phyloP scores from a whole-genome alignment of 768 basidiomycete species.

The Collybiopsis luxurians region DNA sequence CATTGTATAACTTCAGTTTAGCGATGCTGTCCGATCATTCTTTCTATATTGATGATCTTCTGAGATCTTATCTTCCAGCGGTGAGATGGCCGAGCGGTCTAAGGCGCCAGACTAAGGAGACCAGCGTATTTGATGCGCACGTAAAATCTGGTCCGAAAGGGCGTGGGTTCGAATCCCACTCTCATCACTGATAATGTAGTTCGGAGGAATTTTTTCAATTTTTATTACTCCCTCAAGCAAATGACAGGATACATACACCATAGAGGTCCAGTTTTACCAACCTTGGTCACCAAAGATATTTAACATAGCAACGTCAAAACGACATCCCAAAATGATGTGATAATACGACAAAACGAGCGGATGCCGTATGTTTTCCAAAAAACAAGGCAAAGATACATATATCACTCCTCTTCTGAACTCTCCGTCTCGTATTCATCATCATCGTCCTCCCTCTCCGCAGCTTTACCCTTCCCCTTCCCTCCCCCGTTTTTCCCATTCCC shows the following conservation, averaged over 20 bases:
- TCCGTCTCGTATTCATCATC: conserved; percentile 10
- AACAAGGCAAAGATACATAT: neutral
- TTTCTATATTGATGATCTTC: too few relatives aligned
- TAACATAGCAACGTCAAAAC: too few relatives aligned
- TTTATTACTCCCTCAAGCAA: too few relatives aligned
- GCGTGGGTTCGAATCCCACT: conserved; percentile 64
- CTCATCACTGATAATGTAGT: conserved; percentile 34
- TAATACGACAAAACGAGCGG: too few relatives aligned
- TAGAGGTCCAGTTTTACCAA: too few relatives aligned
- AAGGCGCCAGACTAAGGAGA: conserved; percentile 81
- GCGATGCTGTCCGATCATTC: too few relatives aligned
- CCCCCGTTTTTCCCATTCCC: neutral
- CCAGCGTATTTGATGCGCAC: neutral
- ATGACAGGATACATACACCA: too few relatives aligned
- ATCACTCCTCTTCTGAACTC: conserved; percentile 6
- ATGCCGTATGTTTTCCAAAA: neutral
- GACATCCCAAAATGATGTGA: too few relatives aligned
- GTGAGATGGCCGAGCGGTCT: conserved; percentile 87
- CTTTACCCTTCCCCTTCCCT: neutral
- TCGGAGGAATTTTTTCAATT: neutral
- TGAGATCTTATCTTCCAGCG: conserved; percentile 16
- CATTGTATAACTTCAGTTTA: too few relatives aligned
- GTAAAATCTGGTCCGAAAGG: conserved; percentile 11
- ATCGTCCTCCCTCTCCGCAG: neutral
- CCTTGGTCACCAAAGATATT: too few relatives aligned